Percentiles rank a stretch among this genome's conserved stretches.
Evolutionary conservation across 164 flowering plant species (phyloP).

Genomic region (Tetrastigma voinierianum): DNA sequence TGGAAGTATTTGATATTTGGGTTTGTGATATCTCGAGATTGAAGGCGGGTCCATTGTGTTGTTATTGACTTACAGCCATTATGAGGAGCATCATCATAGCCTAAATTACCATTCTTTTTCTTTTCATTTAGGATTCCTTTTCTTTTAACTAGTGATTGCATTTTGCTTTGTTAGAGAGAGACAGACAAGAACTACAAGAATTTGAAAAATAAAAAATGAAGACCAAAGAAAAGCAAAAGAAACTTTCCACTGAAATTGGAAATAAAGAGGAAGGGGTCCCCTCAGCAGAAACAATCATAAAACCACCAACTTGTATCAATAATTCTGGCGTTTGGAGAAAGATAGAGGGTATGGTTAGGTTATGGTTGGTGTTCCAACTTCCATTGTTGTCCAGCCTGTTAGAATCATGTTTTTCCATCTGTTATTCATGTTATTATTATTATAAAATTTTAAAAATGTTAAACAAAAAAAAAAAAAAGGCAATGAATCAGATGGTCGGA

Average conservation of each 20-base stretch:
- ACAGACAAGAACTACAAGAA: background rate
- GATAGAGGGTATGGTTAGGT: conserved; percentile 6
- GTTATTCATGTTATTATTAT: no score
- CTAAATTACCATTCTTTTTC: background rate
- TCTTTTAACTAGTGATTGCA: background rate
- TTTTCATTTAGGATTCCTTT: background rate
- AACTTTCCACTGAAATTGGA: conserved; percentile 1
- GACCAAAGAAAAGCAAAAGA: background rate
- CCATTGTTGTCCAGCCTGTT: conserved; percentile 13
- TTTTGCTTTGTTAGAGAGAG: background rate
- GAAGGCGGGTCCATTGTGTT: background rate
- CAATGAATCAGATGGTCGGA: no score
- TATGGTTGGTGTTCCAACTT: conserved; percentile 6
- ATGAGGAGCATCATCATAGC: conserved; percentile 18
- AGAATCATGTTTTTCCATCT: background rate
- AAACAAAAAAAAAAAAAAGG: no score
- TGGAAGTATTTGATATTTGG: background rate
- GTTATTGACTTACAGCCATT: conserved; percentile 3
- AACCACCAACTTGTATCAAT: conserved; percentile 14
- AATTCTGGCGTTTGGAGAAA: conserved; percentile 10
- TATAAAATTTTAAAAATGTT: no score
- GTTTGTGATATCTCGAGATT: background rate
- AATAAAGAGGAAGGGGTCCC: background rate
- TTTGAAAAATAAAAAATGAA: no score
- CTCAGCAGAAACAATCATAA: conserved; percentile 10